phyloP scores from a whole-genome alignment of 2,329 filamentous ascomycete genomes.

The Metarhizium anisopliae region DNA sequence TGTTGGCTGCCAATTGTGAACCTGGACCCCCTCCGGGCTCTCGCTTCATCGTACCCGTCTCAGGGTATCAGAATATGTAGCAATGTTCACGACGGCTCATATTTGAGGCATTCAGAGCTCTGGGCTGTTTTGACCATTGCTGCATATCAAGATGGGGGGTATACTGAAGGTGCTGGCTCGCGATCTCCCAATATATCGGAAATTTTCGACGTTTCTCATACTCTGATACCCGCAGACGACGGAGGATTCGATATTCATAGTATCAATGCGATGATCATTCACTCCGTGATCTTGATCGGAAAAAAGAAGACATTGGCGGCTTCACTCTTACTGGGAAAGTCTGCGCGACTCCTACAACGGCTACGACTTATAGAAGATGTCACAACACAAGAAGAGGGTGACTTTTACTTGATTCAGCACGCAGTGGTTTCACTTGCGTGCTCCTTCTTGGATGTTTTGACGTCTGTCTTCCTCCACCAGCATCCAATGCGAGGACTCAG shows the following conservation, averaged over 20 bases:
- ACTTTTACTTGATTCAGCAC: conserved; percentile 7
- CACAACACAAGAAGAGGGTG: neutral
- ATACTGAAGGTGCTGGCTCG: neutral
- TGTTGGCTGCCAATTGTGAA: conserved; percentile 69
- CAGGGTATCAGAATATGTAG: conserved; percentile 22
- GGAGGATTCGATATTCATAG: conserved; percentile 34
- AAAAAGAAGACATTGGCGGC: conserved; percentile 47
- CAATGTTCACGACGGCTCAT: conserved; percentile 22
- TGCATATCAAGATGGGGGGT: conserved; percentile 40
- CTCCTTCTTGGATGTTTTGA: conserved; percentile 44
- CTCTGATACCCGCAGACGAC: conserved; percentile 39
- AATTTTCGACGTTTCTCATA: conserved; percentile 42
- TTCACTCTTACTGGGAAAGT: conserved; percentile 56
- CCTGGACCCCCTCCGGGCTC: conserved; percentile 49
- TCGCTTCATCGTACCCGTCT: conserved; percentile 32
- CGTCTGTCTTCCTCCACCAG: conserved; percentile 1
- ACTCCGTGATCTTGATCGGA: conserved; percentile 55
- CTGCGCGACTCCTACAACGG: conserved; percentile 37
- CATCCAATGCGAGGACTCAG: neutral
- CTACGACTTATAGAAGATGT: conserved; percentile 9
- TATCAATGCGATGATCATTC: conserved; percentile 35
- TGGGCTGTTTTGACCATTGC: conserved; percentile 53
- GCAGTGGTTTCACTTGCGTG: conserved; percentile 39
- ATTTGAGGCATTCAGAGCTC: conserved; percentile 40
- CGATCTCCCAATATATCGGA: conserved; percentile 13